Evolutionary conservation across 2,329 filamentous ascomycete genomes (phyloP), one percentile per base, ranked within the genome.

Genomic region (Zasmidium citrigriseum): DNA sequence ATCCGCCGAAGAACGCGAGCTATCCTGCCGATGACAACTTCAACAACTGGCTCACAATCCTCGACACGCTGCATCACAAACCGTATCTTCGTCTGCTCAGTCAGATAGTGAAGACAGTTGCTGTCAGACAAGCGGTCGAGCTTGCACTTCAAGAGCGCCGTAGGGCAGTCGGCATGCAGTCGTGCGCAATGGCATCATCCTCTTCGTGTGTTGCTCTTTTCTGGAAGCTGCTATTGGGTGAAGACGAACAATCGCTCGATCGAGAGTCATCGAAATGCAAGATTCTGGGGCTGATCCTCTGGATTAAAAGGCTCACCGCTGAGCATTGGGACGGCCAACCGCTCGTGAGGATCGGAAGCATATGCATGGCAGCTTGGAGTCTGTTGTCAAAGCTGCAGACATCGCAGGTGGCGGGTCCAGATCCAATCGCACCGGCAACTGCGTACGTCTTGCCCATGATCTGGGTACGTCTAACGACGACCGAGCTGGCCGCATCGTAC

Each of bases 241-340:
- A n/a, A n/a, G n/a, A n/a, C n/a, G n/a, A 29, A 29, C 27, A 29
- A 7, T 29, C 27, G 7, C 14, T 29, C 27, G 7, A 14, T 29
- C 27, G 7, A 7, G 27, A 7, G 7, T 29, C 14, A 16, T 41
- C 14, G 34, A 4, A 9, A 41, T 41, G 34, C 14, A 41, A 41
- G 16, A 41, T 18, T 27, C 47, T 54, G n/a, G 54, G 57, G 7
- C 16, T 61, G 18, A 34, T 61, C 1, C 49, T 64, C 16, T 65
- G 64, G 64, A 54, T 65, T 3, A 65, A 65, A 56, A 59, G 55
- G 20, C 45, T 61, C 4, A 61, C 64, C 46, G 53, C 64, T 5
- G 44, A 55, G 23, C 34, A 51, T 9, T 65, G 64, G 64, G 47
- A 61, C 21, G 53, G 55, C 11, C 38, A 45, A 21, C 48, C 59